Percentiles rank a stretch among this genome's conserved stretches.
Conservation (phyloP, 257 asterid species). For the Verbascum thapsus region DNA sequence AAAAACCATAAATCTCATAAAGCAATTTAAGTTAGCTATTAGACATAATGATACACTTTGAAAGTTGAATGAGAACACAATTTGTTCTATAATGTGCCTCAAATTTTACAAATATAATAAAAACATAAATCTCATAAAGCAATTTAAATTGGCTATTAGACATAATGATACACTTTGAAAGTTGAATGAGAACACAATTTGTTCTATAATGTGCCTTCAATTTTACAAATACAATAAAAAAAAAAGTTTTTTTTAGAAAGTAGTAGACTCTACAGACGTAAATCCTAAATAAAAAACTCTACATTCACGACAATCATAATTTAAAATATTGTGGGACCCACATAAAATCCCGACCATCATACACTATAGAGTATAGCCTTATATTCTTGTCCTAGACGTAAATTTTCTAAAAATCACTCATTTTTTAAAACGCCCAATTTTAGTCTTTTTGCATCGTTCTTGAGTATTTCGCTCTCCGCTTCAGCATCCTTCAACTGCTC, state of each 20-base stretch:
- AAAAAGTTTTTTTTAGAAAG: no score
- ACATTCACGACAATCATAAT: no score
- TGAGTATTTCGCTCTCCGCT: slow-evolving; percentile 61
- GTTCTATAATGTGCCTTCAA: not conserved
- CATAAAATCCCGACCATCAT: no score
- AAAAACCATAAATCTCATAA: slow-evolving; percentile 14
- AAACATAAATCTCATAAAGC: slow-evolving; percentile 12
- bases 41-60: slow-evolving; percentile 12
- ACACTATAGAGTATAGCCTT: no score
- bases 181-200: slow-evolving; percentile 17
- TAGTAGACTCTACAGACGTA: no score
- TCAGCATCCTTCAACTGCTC: slow-evolving; percentile 72
- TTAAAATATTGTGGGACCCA: no score
- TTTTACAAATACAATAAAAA: not conserved
- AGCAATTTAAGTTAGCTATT: slow-evolving; percentile 2
- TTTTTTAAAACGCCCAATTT: not conserved
- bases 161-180: slow-evolving; percentile 10
- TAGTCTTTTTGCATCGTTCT: slow-evolving; percentile 39
- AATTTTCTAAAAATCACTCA: no score
- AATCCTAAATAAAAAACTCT: no score
- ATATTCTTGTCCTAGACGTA: no score
- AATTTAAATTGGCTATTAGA: slow-evolving; percentile 4
- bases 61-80: slow-evolving; percentile 17
- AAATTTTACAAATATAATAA: not conserved
- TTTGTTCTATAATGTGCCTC: not conserved